Conservation (phyloP, 305 asterid species). For the Fraxinus angustifolia region DNA sequence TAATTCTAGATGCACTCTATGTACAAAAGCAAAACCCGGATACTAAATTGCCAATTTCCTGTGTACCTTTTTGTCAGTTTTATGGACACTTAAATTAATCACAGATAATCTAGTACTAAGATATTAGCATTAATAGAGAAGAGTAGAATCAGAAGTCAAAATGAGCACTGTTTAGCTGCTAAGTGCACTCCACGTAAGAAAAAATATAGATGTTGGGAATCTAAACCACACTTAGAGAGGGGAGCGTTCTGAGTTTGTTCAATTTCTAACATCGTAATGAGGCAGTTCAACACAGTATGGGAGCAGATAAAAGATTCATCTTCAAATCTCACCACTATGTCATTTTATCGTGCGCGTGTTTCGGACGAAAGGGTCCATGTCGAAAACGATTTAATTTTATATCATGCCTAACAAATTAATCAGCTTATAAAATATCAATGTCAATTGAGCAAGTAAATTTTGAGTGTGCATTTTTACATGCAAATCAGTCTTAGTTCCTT, state of each 20-base stretch:
- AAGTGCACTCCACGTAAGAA: background rate
- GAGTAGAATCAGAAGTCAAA: background rate
- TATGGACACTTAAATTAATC: background rate
- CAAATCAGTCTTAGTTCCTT: background rate
- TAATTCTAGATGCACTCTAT: no score
- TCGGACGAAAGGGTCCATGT: background rate
- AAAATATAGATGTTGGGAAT: no score
- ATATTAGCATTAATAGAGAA: background rate
- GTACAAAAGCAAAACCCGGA: background rate
- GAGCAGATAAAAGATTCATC: background rate
- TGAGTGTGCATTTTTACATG: background rate
- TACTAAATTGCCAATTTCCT: conserved; percentile 7
- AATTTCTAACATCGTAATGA: background rate
- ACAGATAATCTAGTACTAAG: background rate
- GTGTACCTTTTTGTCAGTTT: conserved; percentile 1
- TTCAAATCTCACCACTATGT: no score
- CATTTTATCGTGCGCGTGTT: background rate
- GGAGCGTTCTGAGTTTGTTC: background rate
- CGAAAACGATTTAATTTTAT: background rate
- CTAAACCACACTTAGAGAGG: background rate
- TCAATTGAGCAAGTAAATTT: background rate
- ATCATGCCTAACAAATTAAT: background rate
- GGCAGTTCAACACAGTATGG: background rate
- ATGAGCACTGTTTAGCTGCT: background rate
- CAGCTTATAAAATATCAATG: background rate